Conservation (phyloP, 441 rosid genomes). For the Kokia cookei region DNA sequence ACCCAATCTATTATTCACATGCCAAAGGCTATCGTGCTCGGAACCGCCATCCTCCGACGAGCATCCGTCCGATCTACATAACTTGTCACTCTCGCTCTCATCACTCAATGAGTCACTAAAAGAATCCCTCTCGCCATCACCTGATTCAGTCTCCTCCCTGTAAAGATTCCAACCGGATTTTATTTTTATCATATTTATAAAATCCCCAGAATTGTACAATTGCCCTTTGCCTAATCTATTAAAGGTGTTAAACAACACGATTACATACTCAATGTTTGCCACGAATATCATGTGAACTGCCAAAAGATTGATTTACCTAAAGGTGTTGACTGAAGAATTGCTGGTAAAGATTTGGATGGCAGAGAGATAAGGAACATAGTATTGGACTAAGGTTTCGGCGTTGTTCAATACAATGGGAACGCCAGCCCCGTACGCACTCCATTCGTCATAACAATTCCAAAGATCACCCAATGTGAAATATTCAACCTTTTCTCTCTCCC, state of each 20-base stretch:
- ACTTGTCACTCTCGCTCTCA: conserved; percentile 83
- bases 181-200: too few species aligned
- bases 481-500: conserved; percentile 83
- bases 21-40: conserved; percentile 61
- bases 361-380: conserved; percentile 93
- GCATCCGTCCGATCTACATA: conserved; percentile 74
- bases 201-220: background rate
- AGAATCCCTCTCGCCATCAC: conserved; percentile 67
- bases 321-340: conserved; percentile 50
- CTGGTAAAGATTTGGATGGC: conserved; percentile 90
- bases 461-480: conserved; percentile 75
- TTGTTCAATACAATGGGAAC: conserved; percentile 57
- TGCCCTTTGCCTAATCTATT: background rate
- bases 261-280: background rate
- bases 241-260: background rate
- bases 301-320: conserved; percentile 34
- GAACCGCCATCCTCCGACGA: conserved; percentile 81
- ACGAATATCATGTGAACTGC: background rate
- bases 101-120: conserved; percentile 80
- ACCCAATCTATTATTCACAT: conserved; percentile 71
- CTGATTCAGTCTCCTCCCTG: conserved; percentile 83
- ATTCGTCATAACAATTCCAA: conserved; percentile 87
- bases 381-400: conserved; percentile 80
- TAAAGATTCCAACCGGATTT: background rate
- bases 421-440: conserved; percentile 99